Conservation (phyloP, 2,329 filamentous ascomycete genomes). For the Biscogniauxia sp. region DNA sequence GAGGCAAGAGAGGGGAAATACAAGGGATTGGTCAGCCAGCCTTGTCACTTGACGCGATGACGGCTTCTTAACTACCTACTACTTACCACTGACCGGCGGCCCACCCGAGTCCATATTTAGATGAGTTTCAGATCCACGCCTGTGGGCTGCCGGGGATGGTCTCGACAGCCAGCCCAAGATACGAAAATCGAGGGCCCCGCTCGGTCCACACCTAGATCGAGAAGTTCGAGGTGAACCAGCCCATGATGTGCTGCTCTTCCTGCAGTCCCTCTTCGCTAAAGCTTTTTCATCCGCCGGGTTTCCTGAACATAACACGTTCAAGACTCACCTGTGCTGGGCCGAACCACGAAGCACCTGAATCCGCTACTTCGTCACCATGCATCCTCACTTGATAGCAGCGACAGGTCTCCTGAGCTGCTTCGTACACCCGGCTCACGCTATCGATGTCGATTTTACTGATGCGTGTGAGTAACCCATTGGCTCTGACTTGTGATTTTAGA, state of each 20-base stretch:
- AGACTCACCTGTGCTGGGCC: not conserved
- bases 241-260: not conserved
- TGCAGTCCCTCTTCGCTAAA: not conserved
- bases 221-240: not conserved
- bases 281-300: not conserved
- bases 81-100: not conserved
- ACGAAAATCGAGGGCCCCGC: not conserved
- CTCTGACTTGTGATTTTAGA: not conserved
- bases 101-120: not conserved
- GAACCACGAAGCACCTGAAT: not conserved
- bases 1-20: too few relatives aligned
- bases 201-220: not conserved
- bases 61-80: not conserved
- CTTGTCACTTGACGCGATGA: not conserved
- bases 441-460: slow-evolving; percentile 17
- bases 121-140: not conserved
- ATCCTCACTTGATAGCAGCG: slow-evolving; percentile 4
- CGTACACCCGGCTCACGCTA: slow-evolving; percentile 10
- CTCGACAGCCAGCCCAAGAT: not conserved
- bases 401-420: slow-evolving; percentile 12
- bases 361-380: not conserved
- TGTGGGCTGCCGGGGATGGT: not conserved
- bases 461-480: slow-evolving; percentile 11
- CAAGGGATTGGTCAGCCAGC: not conserved
- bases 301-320: not conserved